Conservation (phyloP, 108 stramenopile genomes). For the Nitzschia palea region DNA sequence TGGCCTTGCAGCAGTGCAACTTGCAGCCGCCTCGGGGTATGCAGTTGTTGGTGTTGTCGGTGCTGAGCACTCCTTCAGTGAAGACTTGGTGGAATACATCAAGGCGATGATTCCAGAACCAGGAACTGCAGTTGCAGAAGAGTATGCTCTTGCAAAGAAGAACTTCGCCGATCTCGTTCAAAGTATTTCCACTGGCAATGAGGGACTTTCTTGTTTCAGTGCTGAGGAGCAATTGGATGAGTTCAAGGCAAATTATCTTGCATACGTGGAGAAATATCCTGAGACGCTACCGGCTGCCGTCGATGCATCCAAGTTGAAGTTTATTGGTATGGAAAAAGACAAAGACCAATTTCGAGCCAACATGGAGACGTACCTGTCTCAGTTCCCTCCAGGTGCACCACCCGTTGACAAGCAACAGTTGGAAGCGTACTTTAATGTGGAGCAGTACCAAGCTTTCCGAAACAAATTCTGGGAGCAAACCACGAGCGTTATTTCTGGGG, state of each 20-base stretch:
- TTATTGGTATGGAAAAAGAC: conserved; percentile 83
- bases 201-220: conserved; percentile 35
- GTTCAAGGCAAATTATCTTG: conserved; percentile 72
- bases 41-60: conserved; percentile 84
- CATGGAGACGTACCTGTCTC: conserved; percentile 75
- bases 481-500: conserved; percentile 76
- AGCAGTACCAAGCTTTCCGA: conserved; percentile 81
- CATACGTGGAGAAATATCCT: conserved; percentile 66
- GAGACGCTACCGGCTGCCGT: conserved; percentile 78
- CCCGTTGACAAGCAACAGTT: conserved; percentile 63
- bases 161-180: conserved; percentile 75
- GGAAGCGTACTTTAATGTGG: conserved; percentile 63
- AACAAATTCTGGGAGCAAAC: conserved; percentile 80
- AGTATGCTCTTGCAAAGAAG: conserved; percentile 76
- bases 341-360: conserved; percentile 70
- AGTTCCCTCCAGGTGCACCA: conserved; percentile 71
- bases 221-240: conserved; percentile 57
- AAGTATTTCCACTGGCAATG: conserved; percentile 56
- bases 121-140: conserved; percentile 77
- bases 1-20: conserved; percentile 68
- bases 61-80: conserved; percentile 73
- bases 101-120: conserved; percentile 78
- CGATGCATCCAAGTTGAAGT: conserved; percentile 54
- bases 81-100: conserved; percentile 71
- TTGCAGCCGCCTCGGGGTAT: conserved; percentile 54